phyloP scores from a whole-genome alignment of 192 early-diverging fungal genomes.

The Dimargaris xerosporica region DNA sequence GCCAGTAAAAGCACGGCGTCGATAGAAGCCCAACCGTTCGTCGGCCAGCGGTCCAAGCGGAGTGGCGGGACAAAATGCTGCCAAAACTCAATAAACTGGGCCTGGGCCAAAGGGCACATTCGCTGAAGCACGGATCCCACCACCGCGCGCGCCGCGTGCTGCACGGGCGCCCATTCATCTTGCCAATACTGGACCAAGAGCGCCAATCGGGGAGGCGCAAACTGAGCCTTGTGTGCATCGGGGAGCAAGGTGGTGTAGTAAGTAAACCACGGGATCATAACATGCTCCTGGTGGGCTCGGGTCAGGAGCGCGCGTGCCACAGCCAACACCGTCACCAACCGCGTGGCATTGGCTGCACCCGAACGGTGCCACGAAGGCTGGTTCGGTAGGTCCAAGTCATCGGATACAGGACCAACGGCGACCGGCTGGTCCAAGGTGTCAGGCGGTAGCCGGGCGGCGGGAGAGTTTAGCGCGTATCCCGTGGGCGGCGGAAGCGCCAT shows the following conservation, averaged over 20 bases:
- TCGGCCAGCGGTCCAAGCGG: not conserved
- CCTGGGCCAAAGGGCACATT: not conserved
- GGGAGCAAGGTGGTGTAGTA: not conserved
- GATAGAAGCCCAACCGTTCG: not conserved
- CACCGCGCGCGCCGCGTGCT: not conserved
- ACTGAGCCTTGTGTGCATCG: not conserved
- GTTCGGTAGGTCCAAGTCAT: too few relatives aligned
- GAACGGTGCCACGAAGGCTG: too few relatives aligned
- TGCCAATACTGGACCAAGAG: conserved; percentile 1
- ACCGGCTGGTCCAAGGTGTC: too few relatives aligned
- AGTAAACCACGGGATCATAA: not conserved
- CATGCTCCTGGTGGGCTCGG: not conserved
- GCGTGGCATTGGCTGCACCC: too few relatives aligned
- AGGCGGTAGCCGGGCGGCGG: too few relatives aligned
- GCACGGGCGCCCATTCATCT: not conserved
- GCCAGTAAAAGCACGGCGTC: not conserved
- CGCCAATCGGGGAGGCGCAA: not conserved
- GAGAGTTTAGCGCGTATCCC: too few relatives aligned
- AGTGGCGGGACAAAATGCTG: not conserved
- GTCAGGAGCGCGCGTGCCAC: not conserved
- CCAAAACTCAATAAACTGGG: not conserved
- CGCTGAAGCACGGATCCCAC: not conserved
- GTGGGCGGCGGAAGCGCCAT: too few relatives aligned
- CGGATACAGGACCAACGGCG: too few relatives aligned
- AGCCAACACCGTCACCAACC: not conserved